Evolutionary conservation across 371 early-diverging fungal species (phyloP), one percentile per base, ranked within the genome.

Genomic region (Mucor piriformis): DNA sequence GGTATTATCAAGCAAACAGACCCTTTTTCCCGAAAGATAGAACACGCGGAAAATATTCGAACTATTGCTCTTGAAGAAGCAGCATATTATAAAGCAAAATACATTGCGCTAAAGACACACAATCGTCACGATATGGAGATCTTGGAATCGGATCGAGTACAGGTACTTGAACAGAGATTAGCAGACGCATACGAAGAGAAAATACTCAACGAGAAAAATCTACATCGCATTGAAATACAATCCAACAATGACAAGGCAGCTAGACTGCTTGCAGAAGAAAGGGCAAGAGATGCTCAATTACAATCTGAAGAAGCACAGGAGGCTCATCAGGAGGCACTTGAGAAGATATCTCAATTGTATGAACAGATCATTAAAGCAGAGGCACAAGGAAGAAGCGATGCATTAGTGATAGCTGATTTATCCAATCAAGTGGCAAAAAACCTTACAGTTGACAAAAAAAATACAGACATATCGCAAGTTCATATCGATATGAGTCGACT

Each of bases 11-110:
- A 78, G 12, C 83, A 86, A 59, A 74, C 79, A 0, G 82, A 86
- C 18, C 58, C 72, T 1, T 70, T 83, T 11, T 69, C 77, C 2
- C 46, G 65, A 50, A 74, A 75, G 54, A 66, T 85, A 21, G 69
- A 61, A 16, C 73, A 81, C 33, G 75, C 79, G 3, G 85, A 85
- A 50, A 63, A 66, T 8, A 54, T 80, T 34, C 67, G 81, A 33
- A 68, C 75, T 3, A 74, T 76, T 12, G 85, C 85, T 1, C 57
- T 83, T 13, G 76, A 85, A 52, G 85, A 85, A 49, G 83, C 85
- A 6, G 79, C 82, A 0, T 85, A 83, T 44, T 74, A 81, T 51
- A 83, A 81, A 63, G 71, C 83, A 13, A 83, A 81, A 37, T 68
- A 70, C 23, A 29, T 38, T 7, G 68, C 65, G 57, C 33, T 76